Evolutionary conservation across 176 grass and related monocot genomes (phyloP).

Genomic region (Lolium rigidum): DNA sequence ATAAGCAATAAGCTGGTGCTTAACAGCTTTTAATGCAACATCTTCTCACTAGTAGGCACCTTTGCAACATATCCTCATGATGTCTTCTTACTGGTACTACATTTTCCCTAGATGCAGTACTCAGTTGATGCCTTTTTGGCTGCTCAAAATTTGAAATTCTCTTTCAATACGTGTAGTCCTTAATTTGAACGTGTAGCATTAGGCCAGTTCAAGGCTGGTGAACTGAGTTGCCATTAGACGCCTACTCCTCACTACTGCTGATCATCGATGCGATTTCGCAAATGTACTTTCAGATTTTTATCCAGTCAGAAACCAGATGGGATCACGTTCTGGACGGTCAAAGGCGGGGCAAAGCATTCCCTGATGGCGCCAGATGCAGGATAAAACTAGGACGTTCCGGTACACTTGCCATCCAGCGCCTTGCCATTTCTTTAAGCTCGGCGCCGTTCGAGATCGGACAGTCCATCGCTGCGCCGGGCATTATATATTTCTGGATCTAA

Average conservation of each 20-base stretch:
- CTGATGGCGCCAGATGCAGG: slow-evolving; percentile 38
- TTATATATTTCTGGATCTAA: slow-evolving; percentile 58
- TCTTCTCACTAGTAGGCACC: background rate
- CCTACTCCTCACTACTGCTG: background rate
- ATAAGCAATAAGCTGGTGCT: background rate
- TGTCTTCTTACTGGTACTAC: background rate
- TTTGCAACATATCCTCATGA: background rate
- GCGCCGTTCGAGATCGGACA: slow-evolving; percentile 50
- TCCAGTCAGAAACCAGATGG: slow-evolving; percentile 14
- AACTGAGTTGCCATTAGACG: slow-evolving; percentile 35
- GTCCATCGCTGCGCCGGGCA: slow-evolving; percentile 40
- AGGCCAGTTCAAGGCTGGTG: background rate
- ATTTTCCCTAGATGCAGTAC: background rate
- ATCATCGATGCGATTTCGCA: background rate
- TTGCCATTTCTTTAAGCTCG: slow-evolving; percentile 37
- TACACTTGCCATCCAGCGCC: slow-evolving; percentile 39
- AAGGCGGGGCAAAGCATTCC: slow-evolving; percentile 47
- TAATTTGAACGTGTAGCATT: background rate
- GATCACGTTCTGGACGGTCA: slow-evolving; percentile 49
- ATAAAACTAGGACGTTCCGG: slow-evolving; percentile 53
- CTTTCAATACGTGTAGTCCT: too few species aligned
- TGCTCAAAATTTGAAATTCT: background rate
- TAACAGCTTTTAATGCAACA: background rate
- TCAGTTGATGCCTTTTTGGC: too few species aligned
- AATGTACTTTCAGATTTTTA: background rate